Evolutionary conservation across 306 rosid genomes (phyloP), one percentile per base, ranked within the genome.

Genomic region (Fagus sylvatica): DNA sequence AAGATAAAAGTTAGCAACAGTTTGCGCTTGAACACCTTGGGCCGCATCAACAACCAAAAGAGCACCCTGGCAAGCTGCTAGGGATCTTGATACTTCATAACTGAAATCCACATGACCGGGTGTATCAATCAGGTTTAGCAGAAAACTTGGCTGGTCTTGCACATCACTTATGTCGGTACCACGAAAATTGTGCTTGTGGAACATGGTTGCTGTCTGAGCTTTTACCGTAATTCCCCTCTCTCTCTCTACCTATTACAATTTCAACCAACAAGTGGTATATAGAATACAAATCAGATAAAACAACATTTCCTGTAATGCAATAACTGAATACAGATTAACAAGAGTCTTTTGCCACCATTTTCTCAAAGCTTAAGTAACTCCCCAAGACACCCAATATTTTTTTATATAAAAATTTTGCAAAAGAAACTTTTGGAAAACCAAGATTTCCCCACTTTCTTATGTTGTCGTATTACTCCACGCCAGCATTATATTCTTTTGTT

Each of bases 201-300:
- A 92, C 98, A 95, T 95, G 61, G 98, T 95, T 65, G 98, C 98
- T 54, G 98, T 95, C 84, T 95, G 97, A 19, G 97, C 98, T 75
- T 94, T 94, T 54, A 94, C 98, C 3, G 98, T 92, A 77, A 94
- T 92, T 66, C 98, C 98, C 74, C 97, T 88, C 82, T 92, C 97
- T 84, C 97, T 88, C 85, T 93, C 97, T 79, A 93, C 98, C 97
- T 93, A 86, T 62, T 61, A 76, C 19, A 83, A 61, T 73, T 41
- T 74, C 81, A 78, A 59, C 76, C 78, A 67, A 70, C 36, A 53
- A 79, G 71, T 13, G 16, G 60, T 66, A 51, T 2, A 62, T 19
- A 9, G 16, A 67, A 10, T 12, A 64, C 51, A 71, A 60, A 16
- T 53, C 34, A 74, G 79, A 39, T 74, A 78, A 70, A 17, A 79